Percentiles rank a stretch among this genome's conserved stretches.
Conservation (phyloP, 2,329 filamentous ascomycete species). For the Aspergillus amoenus region DNA sequence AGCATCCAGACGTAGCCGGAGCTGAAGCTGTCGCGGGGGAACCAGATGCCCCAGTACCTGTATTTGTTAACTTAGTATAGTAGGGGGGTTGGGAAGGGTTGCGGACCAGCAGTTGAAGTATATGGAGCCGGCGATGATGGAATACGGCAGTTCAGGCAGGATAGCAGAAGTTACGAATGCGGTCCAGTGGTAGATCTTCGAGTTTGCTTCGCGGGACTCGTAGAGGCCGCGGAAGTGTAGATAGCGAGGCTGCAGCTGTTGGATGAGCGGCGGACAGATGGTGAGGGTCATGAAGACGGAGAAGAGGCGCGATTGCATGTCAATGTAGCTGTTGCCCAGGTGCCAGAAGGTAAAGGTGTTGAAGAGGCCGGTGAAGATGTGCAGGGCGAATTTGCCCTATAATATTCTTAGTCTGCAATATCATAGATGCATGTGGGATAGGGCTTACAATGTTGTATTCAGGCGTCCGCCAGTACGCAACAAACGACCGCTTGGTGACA, state of each 20-base stretch:
- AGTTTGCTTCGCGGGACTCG: slow-evolving; percentile 69
- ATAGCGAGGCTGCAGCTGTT: slow-evolving; percentile 74
- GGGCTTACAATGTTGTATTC: slow-evolving; percentile 52
- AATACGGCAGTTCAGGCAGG: slow-evolving; percentile 69
- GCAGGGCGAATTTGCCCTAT: slow-evolving; percentile 61
- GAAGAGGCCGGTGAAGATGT: slow-evolving; percentile 64
- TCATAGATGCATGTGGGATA: background rate
- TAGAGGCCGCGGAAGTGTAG: slow-evolving; percentile 67
- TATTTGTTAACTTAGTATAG: background rate
- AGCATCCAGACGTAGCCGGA: slow-evolving; percentile 64
- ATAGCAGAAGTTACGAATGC: slow-evolving; percentile 67
- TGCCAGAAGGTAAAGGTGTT: slow-evolving; percentile 71
- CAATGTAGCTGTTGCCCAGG: slow-evolving; percentile 56
- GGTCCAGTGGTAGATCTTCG: slow-evolving; percentile 76
- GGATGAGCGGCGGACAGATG: slow-evolving; percentile 71
- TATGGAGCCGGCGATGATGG: slow-evolving; percentile 62
- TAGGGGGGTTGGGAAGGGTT: background rate
- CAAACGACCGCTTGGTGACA: slow-evolving; percentile 59
- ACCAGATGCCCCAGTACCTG: slow-evolving; percentile 57
- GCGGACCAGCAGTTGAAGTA: slow-evolving; percentile 65
- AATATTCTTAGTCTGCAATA: background rate
- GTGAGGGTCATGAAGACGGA: slow-evolving; percentile 75
- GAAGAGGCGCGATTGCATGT: slow-evolving; percentile 71
- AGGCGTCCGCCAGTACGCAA: slow-evolving; percentile 65
- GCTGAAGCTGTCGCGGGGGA: slow-evolving; percentile 56